Conservation (phyloP, 2,329 filamentous ascomycete genomes). For the Rhinocladiella mackenziei region DNA sequence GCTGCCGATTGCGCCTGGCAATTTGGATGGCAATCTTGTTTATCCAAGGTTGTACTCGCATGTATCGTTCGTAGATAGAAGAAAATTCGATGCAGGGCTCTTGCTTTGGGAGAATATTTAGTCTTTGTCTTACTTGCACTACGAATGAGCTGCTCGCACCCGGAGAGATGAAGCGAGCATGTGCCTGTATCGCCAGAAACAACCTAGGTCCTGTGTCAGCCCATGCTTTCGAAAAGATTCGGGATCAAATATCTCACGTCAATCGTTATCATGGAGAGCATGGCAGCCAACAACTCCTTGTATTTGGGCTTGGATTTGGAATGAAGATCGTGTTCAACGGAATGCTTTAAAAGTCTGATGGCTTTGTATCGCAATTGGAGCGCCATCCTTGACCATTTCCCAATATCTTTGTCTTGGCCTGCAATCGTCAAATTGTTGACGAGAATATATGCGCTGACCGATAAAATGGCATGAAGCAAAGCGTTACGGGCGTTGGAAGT, state of each 20-base stretch:
- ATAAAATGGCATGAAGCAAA: slow-evolving; percentile 3
- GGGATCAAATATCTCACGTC: not conserved
- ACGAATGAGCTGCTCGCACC: slow-evolving; percentile 6
- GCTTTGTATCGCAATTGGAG: slow-evolving; percentile 3
- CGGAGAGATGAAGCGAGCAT: slow-evolving; percentile 4
- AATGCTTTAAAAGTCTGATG: slow-evolving; percentile 1
- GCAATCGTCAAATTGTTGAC: slow-evolving; percentile 2
- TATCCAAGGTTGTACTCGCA: slow-evolving; percentile 4
- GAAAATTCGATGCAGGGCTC: slow-evolving; percentile 7
- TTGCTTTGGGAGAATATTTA: slow-evolving; percentile 5
- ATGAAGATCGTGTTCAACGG: slow-evolving; percentile 1
- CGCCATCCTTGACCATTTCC: slow-evolving; percentile 6
- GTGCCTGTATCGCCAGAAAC: slow-evolving; percentile 6
- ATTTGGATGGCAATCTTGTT: not conserved
- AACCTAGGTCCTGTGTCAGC: not conserved
- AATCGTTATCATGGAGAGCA: slow-evolving; percentile 10
- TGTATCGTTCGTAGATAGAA: slow-evolving; percentile 6
- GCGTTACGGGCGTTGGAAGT: slow-evolving; percentile 4
- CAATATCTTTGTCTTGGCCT: not conserved
- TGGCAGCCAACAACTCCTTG: slow-evolving; percentile 6
- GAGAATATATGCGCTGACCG: slow-evolving; percentile 4
- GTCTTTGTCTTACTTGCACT: slow-evolving; percentile 5
- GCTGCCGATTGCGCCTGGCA: not conserved
- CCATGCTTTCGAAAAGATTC: not conserved
- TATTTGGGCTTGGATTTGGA: slow-evolving; percentile 2